Percentiles rank a stretch among this genome's conserved stretches.
Conservation (phyloP, 2,329 filamentous ascomycete genomes). For the Aspergillus hiratsukae region DNA sequence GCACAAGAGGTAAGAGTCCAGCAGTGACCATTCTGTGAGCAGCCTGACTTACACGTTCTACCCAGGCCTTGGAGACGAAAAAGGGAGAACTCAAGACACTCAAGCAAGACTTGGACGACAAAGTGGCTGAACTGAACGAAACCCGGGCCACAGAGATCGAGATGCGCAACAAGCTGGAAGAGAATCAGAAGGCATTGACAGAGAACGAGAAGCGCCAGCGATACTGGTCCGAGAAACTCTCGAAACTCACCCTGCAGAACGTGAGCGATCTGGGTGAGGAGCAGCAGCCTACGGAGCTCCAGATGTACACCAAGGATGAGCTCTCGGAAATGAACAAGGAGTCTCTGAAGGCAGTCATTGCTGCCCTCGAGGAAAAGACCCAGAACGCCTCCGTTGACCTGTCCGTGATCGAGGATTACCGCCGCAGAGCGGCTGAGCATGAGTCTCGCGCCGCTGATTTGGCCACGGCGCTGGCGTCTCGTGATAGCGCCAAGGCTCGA, state of each 20-base stretch:
- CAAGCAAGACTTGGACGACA: constrained; percentile 83
- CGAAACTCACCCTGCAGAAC: constrained; percentile 78
- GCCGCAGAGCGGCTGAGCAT: constrained; percentile 78
- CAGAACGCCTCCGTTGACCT: constrained; percentile 85
- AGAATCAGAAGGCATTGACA: constrained; percentile 80
- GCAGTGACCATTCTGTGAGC: not conserved
- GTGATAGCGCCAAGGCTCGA: constrained; percentile 84
- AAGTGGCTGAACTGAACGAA: constrained; percentile 79
- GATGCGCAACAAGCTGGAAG: constrained; percentile 96
- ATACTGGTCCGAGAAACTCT: constrained; percentile 87
- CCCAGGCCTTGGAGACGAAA: constrained; percentile 64
- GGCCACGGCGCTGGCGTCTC: constrained; percentile 67
- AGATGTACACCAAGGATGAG: constrained; percentile 71
- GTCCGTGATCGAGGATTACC: constrained; percentile 82
- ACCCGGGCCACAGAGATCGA: constrained; percentile 89
- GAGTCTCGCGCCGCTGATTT: constrained; percentile 78
- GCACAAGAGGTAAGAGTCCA: constrained; percentile 58
- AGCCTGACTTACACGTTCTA: not conserved
- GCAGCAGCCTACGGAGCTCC: constrained; percentile 50
- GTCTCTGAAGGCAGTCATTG: constrained; percentile 60
- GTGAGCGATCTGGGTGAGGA: constrained; percentile 66
- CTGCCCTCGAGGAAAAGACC: constrained; percentile 66
- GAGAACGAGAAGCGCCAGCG: constrained; percentile 81
- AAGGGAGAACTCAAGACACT: constrained; percentile 74
- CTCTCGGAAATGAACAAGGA: constrained; percentile 61